Base-by-base conservation (phyloP, 192 early-diverging fungal species). In the Coemansia umbellata region DNA sequence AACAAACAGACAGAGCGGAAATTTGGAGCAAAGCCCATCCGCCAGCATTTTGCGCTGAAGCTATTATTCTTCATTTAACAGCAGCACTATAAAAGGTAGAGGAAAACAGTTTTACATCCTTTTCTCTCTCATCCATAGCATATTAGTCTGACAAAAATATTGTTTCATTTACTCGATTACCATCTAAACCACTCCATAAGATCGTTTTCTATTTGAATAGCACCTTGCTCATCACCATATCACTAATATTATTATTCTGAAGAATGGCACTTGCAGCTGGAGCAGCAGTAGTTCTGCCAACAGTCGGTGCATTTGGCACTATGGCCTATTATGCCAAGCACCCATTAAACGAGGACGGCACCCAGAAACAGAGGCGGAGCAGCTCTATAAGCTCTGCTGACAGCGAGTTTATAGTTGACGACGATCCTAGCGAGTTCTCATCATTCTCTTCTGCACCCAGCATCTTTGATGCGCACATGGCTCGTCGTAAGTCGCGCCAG, bases 261-360 rank as follows among this genome's bases (percentile, higher is more conserved):
- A 51, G 30, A 24, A 74, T 74, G 72, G 72, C 72, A 24, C 63
- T 74, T 56, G 72, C 72, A 60, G 72, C 72, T 17, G 72, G 65
- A 9, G 72, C 72, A 55, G 72, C 72, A 44, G 60, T 74, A 8
- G 67, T 65, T n/a, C 42, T 68, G 11, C 72, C 72, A 18, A 60
- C 72, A 17, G 18, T 74, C 37, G 37, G 60, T 17, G 72, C 72
- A 0, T 27, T 74, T 26, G 47, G 72, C 60, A 55, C 65, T 18
- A 58, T 74, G 36, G 72, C 65, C 19, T 74, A 68, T 37, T 64
- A 68, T 26, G 45, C 72, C 28, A 55, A 63, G 37, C 56, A 74
- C 43, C 64, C 65, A 0, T 40, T 50, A 8, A 53, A 53, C 6
- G 42, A 28, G 1, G 24, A 47, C 28, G 50, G 31, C 22, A 31